Evolutionary conservation across 257 asterid species (phyloP).

Genomic region (Petunia axillaris): DNA sequence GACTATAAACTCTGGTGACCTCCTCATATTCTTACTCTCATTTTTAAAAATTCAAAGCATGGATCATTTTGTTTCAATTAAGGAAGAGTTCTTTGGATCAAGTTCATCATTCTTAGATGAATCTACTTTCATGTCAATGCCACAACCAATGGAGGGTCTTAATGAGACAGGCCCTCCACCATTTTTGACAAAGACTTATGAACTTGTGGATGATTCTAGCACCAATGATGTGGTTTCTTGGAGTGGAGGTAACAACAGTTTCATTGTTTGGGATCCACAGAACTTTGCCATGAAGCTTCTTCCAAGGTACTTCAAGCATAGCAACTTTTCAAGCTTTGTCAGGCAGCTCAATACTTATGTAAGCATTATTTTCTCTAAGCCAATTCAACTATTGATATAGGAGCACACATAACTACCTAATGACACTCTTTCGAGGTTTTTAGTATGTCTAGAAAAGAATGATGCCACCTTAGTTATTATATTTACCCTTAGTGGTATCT

Average conservation of each 20-base stretch:
- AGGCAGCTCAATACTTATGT: constrained; percentile 84
- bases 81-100: constrained; percentile 39
- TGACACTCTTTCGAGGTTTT: too few species aligned
- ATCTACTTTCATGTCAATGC: constrained; percentile 10
- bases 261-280: constrained; percentile 79
- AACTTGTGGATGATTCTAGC: constrained; percentile 67
- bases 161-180: constrained; percentile 64
- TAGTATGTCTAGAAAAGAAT: too few species aligned
- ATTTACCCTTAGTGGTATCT: too few species aligned
- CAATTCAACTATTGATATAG: not conserved
- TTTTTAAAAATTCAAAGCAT: constrained; percentile 21
- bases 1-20: not conserved
- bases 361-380: constrained; percentile 30
- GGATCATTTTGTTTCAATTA: constrained; percentile 37
- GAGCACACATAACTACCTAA: not conserved
- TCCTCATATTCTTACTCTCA: not conserved
- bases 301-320: constrained; percentile 83
- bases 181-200: constrained; percentile 71
- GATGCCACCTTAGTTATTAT: too few species aligned
- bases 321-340: constrained; percentile 79
- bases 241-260: constrained; percentile 78
- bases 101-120: not conserved
- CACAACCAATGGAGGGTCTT: constrained; percentile 66
- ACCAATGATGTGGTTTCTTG: constrained; percentile 63
- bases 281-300: constrained; percentile 58